These are phyloP conservation scores for Zygnema cylindricum DNA, from an alignment of 139 green algal species.

Conservation along the genomic window DNA sequence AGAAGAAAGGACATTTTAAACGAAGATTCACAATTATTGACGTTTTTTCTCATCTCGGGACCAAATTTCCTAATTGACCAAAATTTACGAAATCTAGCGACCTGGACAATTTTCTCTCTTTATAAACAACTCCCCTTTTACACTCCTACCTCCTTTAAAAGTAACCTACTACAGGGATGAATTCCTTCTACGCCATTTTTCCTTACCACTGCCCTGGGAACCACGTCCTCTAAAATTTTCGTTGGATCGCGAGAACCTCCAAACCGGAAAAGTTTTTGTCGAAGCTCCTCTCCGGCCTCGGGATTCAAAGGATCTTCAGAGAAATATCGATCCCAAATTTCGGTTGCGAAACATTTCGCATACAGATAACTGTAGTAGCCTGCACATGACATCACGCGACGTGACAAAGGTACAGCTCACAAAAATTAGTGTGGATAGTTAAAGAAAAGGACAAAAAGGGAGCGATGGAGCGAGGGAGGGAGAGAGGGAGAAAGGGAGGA, in stretches of 20 bases:
- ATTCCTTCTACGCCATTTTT: background rate
- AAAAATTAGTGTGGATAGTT: background rate
- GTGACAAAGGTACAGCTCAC: no score
- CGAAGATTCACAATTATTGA: no score
- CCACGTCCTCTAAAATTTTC: background rate
- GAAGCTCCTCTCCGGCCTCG: conserved; percentile 43
- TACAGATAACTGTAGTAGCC: conserved; percentile 86
- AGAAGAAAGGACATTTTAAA: no score
- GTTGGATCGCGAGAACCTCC: conserved; percentile 28
- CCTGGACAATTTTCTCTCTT: no score
- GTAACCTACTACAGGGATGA: background rate
- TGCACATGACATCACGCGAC: conserved; percentile 2
- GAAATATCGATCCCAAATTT: conserved; percentile 73
- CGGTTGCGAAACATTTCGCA: conserved; percentile 72
- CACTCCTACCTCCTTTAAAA: conserved; percentile 8
- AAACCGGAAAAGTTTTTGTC: background rate
- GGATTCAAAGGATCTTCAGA: conserved; percentile 56
- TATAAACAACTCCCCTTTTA: no score
- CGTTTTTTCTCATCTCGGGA: no score
- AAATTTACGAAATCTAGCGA: no score
- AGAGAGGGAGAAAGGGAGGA: background rate
- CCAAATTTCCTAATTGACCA: no score
- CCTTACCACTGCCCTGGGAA: background rate
- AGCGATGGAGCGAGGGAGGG: background rate
- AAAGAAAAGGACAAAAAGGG: background rate